A percentile compares a stretch with the other conserved stretches of the same genome.
Conservation (phyloP, 2,329 filamentous ascomycete species). For the Nigrospora osmanthi region DNA sequence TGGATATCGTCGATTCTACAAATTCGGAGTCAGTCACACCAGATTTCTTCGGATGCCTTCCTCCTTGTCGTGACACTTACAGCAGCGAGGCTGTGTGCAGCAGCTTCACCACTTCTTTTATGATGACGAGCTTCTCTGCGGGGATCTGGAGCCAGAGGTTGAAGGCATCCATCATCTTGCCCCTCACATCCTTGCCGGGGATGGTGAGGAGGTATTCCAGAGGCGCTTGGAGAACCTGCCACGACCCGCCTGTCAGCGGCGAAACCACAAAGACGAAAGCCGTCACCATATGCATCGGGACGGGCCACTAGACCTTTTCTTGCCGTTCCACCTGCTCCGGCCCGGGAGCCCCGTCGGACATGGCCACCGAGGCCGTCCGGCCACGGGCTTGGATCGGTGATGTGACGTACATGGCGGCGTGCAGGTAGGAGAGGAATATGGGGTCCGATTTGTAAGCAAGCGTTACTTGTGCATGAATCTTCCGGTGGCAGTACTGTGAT, state of each 20-base stretch:
- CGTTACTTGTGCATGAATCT: too few species aligned
- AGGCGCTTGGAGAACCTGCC: slow-evolving; percentile 61
- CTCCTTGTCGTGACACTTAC: not conserved
- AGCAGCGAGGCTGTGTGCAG: slow-evolving; percentile 77
- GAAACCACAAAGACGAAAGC: not conserved
- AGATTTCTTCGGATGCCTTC: not conserved
- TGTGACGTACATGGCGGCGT: too few species aligned
- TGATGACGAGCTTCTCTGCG: slow-evolving; percentile 58
- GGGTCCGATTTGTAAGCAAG: too few species aligned
- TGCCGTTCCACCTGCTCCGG: not conserved
- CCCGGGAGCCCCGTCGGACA: not conserved
- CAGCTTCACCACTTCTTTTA: slow-evolving; percentile 76
- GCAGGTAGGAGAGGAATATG: too few species aligned
- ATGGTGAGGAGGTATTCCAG: slow-evolving; percentile 74
- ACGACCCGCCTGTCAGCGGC: not conserved
- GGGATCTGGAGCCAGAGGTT: slow-evolving; percentile 77
- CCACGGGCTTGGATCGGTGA: too few species aligned
- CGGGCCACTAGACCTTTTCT: not conserved
- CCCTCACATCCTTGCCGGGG: slow-evolving; percentile 78
- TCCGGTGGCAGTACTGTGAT: too few species aligned
- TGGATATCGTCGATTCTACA: slow-evolving; percentile 71
- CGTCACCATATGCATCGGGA: not conserved
- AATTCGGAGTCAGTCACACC: not conserved
- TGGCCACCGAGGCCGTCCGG: not conserved
- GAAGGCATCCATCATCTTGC: slow-evolving; percentile 73